phyloP scores from a whole-genome alignment of 2,329 filamentous ascomycete species.

The Apiospora phragmitis region DNA sequence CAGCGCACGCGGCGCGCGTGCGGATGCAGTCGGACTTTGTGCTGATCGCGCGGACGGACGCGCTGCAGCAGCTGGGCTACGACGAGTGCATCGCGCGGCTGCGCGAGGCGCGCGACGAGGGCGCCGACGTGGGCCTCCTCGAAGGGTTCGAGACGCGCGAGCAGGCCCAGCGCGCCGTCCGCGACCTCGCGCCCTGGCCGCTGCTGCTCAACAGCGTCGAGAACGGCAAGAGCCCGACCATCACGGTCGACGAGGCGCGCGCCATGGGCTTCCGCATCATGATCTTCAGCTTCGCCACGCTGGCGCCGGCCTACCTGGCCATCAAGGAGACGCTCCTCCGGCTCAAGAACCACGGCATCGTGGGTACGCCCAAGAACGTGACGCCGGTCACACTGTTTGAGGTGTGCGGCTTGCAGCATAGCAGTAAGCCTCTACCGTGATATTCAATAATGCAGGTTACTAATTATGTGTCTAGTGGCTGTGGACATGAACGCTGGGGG shows the following conservation, averaged over 20 bases:
- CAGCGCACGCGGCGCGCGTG: conserved; percentile 51
- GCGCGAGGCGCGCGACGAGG: conserved; percentile 49
- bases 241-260: conserved; percentile 51
- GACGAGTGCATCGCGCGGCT: conserved; percentile 55
- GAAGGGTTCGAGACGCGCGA: conserved; percentile 56
- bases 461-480: conserved; percentile 16
- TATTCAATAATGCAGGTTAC: not conserved
- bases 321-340: conserved; percentile 38
- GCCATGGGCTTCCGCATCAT: conserved; percentile 59
- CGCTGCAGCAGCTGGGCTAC: conserved; percentile 57
- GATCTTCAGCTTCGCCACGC: conserved; percentile 54
- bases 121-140: conserved; percentile 61
- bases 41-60: conserved; percentile 65
- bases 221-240: conserved; percentile 54
- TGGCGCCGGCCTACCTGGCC: conserved; percentile 47
- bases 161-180: conserved; percentile 47
- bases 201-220: conserved; percentile 60
- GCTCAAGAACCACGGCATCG: conserved; percentile 36
- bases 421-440: conserved; percentile 15
- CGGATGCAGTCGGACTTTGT: conserved; percentile 56
- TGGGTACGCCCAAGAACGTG: conserved; percentile 30
- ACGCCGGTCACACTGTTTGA: conserved; percentile 32
- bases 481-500: conserved; percentile 31
- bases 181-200: conserved; percentile 48
- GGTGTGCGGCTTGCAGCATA: conserved; percentile 32